Percentiles rank a stretch among this genome's conserved stretches.
phyloP scores from a whole-genome alignment of 345 rosid genomes.

The Nephelium lappaceum region DNA sequence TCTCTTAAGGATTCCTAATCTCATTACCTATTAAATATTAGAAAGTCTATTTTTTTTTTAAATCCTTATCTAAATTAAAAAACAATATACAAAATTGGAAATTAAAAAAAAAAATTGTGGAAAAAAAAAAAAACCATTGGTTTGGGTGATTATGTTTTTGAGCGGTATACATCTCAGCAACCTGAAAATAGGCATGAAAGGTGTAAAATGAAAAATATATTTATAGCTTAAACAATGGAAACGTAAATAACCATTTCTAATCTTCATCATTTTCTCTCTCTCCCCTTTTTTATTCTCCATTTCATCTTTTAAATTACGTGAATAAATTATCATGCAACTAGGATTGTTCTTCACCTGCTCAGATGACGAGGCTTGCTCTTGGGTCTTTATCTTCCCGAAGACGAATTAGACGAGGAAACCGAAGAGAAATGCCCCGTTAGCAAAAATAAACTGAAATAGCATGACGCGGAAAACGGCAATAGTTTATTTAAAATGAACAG shows the following conservation, averaged over 20 bases:
- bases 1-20: too few relatives aligned
- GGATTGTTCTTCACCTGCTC: conserved; percentile 61
- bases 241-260: neutral
- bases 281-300: neutral
- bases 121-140: too few relatives aligned
- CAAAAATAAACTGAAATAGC: conserved; percentile 6
- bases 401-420: conserved; percentile 83
- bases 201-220: neutral
- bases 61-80: too few relatives aligned
- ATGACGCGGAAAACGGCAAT: neutral
- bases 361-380: conserved; percentile 80
- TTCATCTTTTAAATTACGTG: neutral
- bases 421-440: conserved; percentile 76
- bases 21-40: too few relatives aligned
- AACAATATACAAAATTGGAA: too few relatives aligned
- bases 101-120: too few relatives aligned
- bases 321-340: neutral
- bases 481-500: neutral
- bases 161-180: conserved; percentile 84
- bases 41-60: too few relatives aligned
- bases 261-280: neutral
- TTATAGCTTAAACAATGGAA: neutral
- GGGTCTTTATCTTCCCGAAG: conserved; percentile 81
- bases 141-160: conserved; percentile 73
- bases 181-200: conserved; percentile 42